These are phyloP conservation scores for Fusarium robinianum DNA, from an alignment of 2,329 filamentous ascomycete genomes.

Conservation along the genomic window DNA sequence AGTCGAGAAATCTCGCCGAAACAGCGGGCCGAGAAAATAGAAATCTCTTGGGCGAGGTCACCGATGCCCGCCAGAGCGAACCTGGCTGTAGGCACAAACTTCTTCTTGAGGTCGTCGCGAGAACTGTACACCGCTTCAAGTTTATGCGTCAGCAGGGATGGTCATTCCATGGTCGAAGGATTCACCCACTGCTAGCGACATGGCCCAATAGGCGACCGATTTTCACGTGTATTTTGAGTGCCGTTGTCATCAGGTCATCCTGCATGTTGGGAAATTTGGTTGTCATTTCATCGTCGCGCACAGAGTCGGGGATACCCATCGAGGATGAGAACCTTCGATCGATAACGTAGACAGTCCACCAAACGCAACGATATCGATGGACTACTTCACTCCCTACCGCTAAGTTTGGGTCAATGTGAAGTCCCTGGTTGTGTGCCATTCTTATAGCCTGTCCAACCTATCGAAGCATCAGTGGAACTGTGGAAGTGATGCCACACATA, in stretches of 20 bases:
- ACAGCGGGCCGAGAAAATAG: slow-evolving; percentile 2
- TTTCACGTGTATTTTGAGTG: slow-evolving; percentile 9
- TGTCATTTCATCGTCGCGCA: slow-evolving; percentile 10
- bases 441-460: slow-evolving; percentile 14
- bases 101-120: slow-evolving; percentile 2
- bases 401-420: slow-evolving; percentile 7
- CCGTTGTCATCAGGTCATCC: slow-evolving; percentile 1
- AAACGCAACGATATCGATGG: slow-evolving; percentile 5
- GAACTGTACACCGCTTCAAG: slow-evolving; percentile 10
- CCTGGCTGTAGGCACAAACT: slow-evolving; percentile 8
- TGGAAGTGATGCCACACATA: no score
- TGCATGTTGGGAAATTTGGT: neutral
- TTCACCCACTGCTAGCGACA: slow-evolving; percentile 3
- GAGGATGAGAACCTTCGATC: slow-evolving; percentile 12
- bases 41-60: slow-evolving; percentile 3
- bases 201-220: slow-evolving; percentile 8
- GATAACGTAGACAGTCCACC: slow-evolving; percentile 15
- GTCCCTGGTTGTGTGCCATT: slow-evolving; percentile 16
- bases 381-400: slow-evolving; percentile 1
- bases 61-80: slow-evolving; percentile 5
- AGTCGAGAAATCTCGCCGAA: slow-evolving; percentile 13
- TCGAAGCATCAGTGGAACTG: neutral
- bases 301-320: slow-evolving; percentile 10
- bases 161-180: neutral
- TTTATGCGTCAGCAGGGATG: neutral